Evolutionary conservation across 441 rosid genomes (phyloP), one percentile per base, ranked within the genome.

Genomic region (Hypseocharis bilobata): DNA sequence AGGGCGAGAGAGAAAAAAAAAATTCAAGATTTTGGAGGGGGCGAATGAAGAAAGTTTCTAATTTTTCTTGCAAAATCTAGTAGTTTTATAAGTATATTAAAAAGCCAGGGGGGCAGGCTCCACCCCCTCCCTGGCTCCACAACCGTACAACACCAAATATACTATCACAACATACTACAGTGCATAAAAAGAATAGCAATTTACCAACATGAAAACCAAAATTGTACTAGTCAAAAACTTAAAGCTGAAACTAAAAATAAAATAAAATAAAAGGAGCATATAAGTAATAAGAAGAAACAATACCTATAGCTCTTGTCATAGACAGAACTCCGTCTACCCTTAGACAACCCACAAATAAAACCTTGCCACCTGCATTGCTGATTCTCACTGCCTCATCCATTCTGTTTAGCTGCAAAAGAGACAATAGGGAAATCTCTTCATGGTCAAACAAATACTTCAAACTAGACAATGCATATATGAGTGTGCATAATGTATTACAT

Each of bases 251-350:
- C 52, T 45, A 45, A 45, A 14, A 14, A 45, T 45, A 3, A 49
- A 1, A 42, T n/a, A n/a, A n/a, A n/a, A n/a, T n/a, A n/a, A n/a
- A n/a, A n/a, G n/a, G n/a, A n/a, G n/a, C n/a, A n/a, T n/a, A 19
- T 17, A 10, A 20, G 0, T 49, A 17, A 6, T 19, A 17, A 23
- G 60, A 10, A 58, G 23, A 45, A 13, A 64, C 63, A 30, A 55
- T n/a, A 67, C 76, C 71, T 5, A 72, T 67, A 28, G 76, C 58
- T 58, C 76, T 67, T 19, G 76, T 52, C 76, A 72, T 67, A 27
- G 76, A 62, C 45, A 72, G 76, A 72, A 72, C 60, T 1, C 76
- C 76, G 22, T 56, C 28, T n/a, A 67, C 76, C 30, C 76, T 65
- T 42, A 66, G 51, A 14, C 76, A 65, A 6, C 58, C 65, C 63